Evolutionary conservation across 2,329 filamentous ascomycete genomes (phyloP), one percentile per base, ranked within the genome.

Genomic region (Akanthomyces muscarius): DNA sequence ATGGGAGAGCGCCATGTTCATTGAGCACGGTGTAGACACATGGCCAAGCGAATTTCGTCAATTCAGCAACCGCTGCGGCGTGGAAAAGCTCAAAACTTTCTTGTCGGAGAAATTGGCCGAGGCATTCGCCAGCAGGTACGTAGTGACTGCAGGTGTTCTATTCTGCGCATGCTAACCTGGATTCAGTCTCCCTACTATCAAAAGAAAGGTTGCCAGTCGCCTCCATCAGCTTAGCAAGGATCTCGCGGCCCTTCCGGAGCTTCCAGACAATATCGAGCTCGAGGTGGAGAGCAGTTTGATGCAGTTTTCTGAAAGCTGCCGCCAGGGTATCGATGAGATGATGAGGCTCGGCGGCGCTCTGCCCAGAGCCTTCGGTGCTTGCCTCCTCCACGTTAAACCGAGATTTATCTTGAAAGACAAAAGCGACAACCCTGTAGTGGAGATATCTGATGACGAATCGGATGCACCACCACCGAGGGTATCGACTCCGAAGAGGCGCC

Each of bases 251-350:
- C 80, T 93, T 0, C 90, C 90, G 0, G 88, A 91, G 44, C 82
- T 90, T 0, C 88, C 89, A 0, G 74, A 78, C 0, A 90, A 92
- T 50, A 83, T 92, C 0, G 82, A 87, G n/a, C 78, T 87, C 0
- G 84, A 87, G 11, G 81, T 96, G 0, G 81, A 82, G 23, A 81
- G 82, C 2, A 83, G 85, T 13, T 71, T 94, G 0, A 77, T 79
- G 14, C 76, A 76, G 0, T 87, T 94, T 65, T 81, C 83, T 0
- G 75, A 78, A 0, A 78, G 81, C 5, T 75, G 77, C 0, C 77
- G 86, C 0, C 74, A 90, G 6, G 77, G 82, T 23, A 81, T 81
- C 45, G 77, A 79, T 5, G 72, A 77, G 1, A 84, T 84, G 55
- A 74, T 74, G 14, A 75, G 73, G 10, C 65, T 69, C 1, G 81